phyloP scores from a whole-genome alignment of 495 filamentous ascomycete genomes.

The Podospora conica region DNA sequence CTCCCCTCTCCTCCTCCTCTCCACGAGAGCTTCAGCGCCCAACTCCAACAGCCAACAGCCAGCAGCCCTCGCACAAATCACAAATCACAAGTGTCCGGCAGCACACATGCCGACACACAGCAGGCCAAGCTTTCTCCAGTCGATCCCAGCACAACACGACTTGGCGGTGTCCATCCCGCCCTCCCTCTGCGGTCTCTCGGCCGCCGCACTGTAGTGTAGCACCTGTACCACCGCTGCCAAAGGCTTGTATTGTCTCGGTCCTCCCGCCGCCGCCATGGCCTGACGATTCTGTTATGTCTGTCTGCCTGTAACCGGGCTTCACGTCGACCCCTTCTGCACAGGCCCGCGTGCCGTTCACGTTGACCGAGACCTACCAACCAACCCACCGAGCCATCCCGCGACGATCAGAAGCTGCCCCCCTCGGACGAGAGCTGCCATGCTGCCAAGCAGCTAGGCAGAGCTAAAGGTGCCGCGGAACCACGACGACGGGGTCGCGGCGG shows the following conservation, averaged over 20 bases:
- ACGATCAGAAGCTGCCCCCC: neutral
- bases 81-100: neutral
- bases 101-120: constrained; percentile 19
- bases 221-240: neutral
- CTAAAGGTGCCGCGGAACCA: neutral
- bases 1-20: neutral
- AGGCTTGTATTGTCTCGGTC: neutral
- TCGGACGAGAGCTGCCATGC: neutral
- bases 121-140: constrained; percentile 28
- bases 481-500: neutral
- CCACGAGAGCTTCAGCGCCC: too few relatives aligned
- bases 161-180: constrained; percentile 17
- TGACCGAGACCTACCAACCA: neutral
- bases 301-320: neutral
- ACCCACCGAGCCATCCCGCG: neutral
- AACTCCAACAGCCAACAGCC: constrained; percentile 17
- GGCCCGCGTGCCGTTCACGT: neutral
- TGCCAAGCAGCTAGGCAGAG: neutral
- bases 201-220: neutral
- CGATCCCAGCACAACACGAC: constrained; percentile 14
- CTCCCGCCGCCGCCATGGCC: neutral
- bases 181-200: neutral
- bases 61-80: constrained; percentile 2
- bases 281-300: neutral
- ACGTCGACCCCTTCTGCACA: neutral